Evolutionary conservation across 495 filamentous ascomycete species (phyloP), one percentile per base, ranked within the genome.

Genomic region (Aspergillus bridgeri): DNA sequence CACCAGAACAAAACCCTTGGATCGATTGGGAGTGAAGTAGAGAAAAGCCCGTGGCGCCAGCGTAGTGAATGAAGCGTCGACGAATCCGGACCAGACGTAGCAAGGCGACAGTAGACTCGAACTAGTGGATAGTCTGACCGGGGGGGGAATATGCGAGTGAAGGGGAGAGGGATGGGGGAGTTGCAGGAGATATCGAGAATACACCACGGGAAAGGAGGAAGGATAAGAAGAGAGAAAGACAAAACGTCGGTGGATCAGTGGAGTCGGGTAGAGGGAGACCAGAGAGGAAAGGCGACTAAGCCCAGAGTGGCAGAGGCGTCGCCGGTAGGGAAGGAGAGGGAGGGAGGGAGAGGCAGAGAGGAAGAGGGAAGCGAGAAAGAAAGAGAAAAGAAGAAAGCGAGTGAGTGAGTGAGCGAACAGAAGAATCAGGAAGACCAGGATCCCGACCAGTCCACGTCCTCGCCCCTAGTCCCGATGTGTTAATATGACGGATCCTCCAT

Each of bases 401-500:
- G 52, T 53, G 59, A n/a, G n/a, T n/a, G n/a, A n/a, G n/a, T n/a
- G n/a, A n/a, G n/a, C n/a, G n/a, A n/a, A 42, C 58, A 53, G 57
- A 61, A 38, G 60, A 60, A 61, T 57, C 64, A 67, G 54, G 68
- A 69, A 69, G 67, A 66, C 68, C 60, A 72, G 65, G 69, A 72
- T 74, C 68, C 71, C 73, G 65, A 69, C 65, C 63, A 63, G 59
- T 65, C 65, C 63, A 68, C 63, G 60, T 65, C 65, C 65, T 67
- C 59, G 74, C 69, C 71, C 74, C 74, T 77, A 77, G 71, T 75
- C 74, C 74, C 73, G 65, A 77, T 75, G 66, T 64, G 74, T 75
- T 73, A 73, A 75, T 77, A 77, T 77, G 74, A 77, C 74, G 74
- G 74, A 75, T 76, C 71, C 71, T 69, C 65, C 66, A 60, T 61